Evolutionary conservation across 1,284 basidiomycete genomes (phyloP), one percentile per base, ranked within the genome.

Genomic region (Rhizoctonia solani): DNA sequence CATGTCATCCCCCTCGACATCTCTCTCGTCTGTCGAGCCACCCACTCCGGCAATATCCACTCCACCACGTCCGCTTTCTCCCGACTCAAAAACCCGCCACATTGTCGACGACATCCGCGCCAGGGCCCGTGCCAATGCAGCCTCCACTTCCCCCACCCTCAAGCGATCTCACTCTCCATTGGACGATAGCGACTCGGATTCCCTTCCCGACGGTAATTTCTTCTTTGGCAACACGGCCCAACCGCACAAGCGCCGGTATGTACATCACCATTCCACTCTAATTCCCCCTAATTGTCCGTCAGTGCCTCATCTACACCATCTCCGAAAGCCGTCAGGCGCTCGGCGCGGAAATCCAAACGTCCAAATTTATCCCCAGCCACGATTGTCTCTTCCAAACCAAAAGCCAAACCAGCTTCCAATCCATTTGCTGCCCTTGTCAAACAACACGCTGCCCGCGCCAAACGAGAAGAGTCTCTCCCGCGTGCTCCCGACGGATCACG

Each of bases 101-200:
- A 61, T 61, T 13, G n/a, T 61, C 23, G 58, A 25, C 9, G 58
- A 61, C 21, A 61, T 61, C 58, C 44, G 58, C n/a, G 58, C 58
- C 46, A 61, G 49, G 46, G 58, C 58, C 46, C 58, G 44, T 14
- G 23, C 39, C 29, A 32, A 11, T 1, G 46, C 30, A 1, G 39
- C 58, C 19, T 37, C 46, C 30, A 61, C 27, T 14, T 61, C 58
- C 2, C 58, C 58, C 8, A 27, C 58, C n/a, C 44, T 19, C 46
- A 61, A 61, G 58, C 58, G 58, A 6, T 16, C 46, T 6, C 58
- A 23, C 46, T 34, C 58, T 8, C 58, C 58, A 2, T 25, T 41
- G 1, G 29, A 47, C 16, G 58, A 61, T 19, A 50, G 55, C 55
- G 55, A 39, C 30, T 49, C 44, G n/a, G 58, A 61, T 21, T 44